Percentiles rank a stretch among this genome's conserved stretches.
These are phyloP conservation scores for Arbutus unedo DNA, from an alignment of 148 eudicot genomes.

Conservation along the genomic window DNA sequence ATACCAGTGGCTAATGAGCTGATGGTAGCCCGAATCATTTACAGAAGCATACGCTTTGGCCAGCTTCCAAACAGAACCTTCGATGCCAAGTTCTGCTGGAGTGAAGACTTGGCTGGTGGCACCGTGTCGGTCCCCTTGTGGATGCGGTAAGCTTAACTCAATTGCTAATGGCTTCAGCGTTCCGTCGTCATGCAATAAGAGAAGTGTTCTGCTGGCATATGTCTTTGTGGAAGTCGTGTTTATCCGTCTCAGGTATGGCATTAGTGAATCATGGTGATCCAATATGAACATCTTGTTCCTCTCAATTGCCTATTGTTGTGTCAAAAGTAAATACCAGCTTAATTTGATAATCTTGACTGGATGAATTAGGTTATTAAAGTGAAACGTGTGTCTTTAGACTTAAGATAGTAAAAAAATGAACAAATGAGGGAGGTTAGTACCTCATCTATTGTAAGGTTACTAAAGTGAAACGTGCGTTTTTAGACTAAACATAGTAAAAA, in stretches of 20 bases:
- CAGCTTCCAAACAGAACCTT: constrained; percentile 74
- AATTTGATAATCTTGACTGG: neutral
- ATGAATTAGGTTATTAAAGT: neutral
- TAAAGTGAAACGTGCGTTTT: too few relatives aligned
- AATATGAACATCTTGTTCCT: constrained; percentile 66
- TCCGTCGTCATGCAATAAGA: constrained; percentile 70
- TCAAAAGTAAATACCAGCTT: neutral
- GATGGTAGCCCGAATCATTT: constrained; percentile 90
- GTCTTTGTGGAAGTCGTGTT: constrained; percentile 70
- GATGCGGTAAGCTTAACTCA: constrained; percentile 78
- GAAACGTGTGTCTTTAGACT: neutral
- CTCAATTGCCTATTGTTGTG: constrained; percentile 50
- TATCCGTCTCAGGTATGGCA: constrained; percentile 72
- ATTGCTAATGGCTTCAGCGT: constrained; percentile 82
- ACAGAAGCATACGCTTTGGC: constrained; percentile 91
- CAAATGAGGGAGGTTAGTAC: constrained; percentile 31
- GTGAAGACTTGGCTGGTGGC: constrained; percentile 64
- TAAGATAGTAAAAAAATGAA: neutral
- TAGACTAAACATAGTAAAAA: too few relatives aligned
- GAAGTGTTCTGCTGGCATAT: constrained; percentile 71
- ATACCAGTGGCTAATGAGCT: constrained; percentile 91
- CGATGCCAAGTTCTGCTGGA: constrained; percentile 59
- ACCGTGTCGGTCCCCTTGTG: constrained; percentile 58
- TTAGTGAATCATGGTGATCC: constrained; percentile 75
- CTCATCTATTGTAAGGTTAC: constrained; percentile 34